Base-by-base conservation (phyloP, 352 stramenopile genomes). In the Phytophthora rubi region DNA sequence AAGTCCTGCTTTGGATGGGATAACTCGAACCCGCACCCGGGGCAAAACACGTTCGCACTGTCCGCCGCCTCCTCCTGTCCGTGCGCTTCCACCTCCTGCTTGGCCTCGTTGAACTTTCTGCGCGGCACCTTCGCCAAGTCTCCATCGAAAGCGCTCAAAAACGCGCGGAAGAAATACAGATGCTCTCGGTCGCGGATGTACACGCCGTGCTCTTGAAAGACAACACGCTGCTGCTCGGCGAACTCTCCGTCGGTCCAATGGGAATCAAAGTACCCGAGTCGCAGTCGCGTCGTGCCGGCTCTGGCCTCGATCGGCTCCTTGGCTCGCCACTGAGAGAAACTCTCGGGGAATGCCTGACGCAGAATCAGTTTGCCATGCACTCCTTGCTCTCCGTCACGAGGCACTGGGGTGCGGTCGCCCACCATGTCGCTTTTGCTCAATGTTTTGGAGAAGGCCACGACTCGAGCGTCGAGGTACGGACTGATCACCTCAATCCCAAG, bases 231-330 rank as follows among this genome's bases (percentile, higher is more conserved):
- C 6, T 73, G 72, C 18, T 62, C 42, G 8, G 33, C 67, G 47
- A 93, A 90, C 61, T 85, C 78, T 15, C 74, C 51, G 26, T 69
- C 53, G 0, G 65, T 74, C 72, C 72, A 87, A 54, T 75, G 65
- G 26, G 59, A 53, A 56, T 91, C 77, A 58, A 94, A 94, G 68
- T 82, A 87, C 6, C 86, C 86, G 23, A 88, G 73, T 5, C 86
- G 77, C 10, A 94, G 72, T 33, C 79, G 73, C 0, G 89, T 96
- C 18, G 85, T 93, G 4, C 91, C 91, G 1, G 82, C 76, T 44
- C 91, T 90, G 52, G 91, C 69, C 54, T 97, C 91, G 58, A 97
- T 97, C 1, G 91, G 91, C 73, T 97, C 80, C 63, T 97, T 97
- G 8, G 77, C 63, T 4, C 91, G 87, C 91, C 91, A 97, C 49